Percentiles rank a stretch among this genome's conserved stretches.
phyloP scores from a whole-genome alignment of 257 asterid species.

The Gentiana macrophylla region DNA sequence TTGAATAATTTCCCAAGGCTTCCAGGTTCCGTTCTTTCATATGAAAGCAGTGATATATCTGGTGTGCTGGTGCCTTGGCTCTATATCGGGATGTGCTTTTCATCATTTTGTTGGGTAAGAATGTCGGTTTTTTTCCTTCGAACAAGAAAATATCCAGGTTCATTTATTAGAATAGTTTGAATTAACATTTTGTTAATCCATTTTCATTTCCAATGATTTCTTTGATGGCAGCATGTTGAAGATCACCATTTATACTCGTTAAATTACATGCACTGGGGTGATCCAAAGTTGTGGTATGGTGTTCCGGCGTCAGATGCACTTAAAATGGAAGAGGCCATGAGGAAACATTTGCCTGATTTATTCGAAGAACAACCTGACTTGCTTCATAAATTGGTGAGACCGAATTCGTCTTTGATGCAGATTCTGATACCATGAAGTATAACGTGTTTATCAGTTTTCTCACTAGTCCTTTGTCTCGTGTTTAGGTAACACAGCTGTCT shows the following conservation, averaged over 20 bases:
- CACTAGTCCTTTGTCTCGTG: slow-evolving; percentile 2
- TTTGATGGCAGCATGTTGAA: slow-evolving; percentile 72
- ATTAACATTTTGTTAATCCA: too few relatives aligned
- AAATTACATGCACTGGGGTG: slow-evolving; percentile 97
- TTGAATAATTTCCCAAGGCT: slow-evolving; percentile 83
- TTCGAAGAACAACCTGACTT: slow-evolving; percentile 95
- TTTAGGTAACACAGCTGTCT: slow-evolving; percentile 93
- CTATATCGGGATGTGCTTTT: slow-evolving; percentile 97
- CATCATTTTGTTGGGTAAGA: slow-evolving; percentile 47
- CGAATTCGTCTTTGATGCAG: slow-evolving; percentile 3
- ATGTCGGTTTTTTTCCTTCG: neutral
- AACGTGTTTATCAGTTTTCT: too few relatives aligned
- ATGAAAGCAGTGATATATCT: slow-evolving; percentile 80
- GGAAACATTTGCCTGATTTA: slow-evolving; percentile 83
- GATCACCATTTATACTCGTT: slow-evolving; percentile 94
- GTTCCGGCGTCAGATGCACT: slow-evolving; percentile 87
- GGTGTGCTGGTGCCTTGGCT: slow-evolving; percentile 99
- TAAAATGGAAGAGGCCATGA: slow-evolving; percentile 88
- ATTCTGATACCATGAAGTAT: too few relatives aligned
- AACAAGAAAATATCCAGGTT: neutral
- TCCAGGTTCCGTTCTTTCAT: slow-evolving; percentile 74
- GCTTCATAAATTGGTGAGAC: slow-evolving; percentile 89
- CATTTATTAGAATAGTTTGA: too few relatives aligned
- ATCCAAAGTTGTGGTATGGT: slow-evolving; percentile 94
- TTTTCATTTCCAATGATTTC: too few relatives aligned